These are phyloP conservation scores for Diplosphaera chodatii DNA, from an alignment of 139 green algal species.

Conservation along the genomic window DNA sequence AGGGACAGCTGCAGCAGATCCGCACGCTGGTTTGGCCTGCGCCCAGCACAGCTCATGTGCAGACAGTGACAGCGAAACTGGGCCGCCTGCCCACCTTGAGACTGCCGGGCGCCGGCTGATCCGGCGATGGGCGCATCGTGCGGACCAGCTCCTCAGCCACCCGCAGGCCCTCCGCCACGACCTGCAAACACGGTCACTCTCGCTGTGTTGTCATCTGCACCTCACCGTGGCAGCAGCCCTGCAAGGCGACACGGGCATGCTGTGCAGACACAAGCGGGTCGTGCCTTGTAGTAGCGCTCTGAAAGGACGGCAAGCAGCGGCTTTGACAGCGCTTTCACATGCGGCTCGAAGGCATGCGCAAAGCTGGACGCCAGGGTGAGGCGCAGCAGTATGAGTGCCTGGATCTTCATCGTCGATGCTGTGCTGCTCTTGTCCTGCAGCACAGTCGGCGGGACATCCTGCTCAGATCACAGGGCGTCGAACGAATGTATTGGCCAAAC, in stretches of 20 bases:
- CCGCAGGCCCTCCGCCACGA: conserved; percentile 80
- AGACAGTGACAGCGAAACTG: no score
- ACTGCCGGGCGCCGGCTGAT: not conserved
- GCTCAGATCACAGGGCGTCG: no score
- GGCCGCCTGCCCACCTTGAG: conserved; percentile 2
- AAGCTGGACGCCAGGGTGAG: conserved; percentile 41
- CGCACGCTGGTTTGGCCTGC: no score
- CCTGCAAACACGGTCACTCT: no score
- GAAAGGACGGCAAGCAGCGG: conserved; percentile 41
- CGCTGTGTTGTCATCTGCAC: no score
- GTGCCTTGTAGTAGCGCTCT: conserved; percentile 94
- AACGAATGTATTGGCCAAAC: no score
- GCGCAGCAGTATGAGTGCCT: conserved; percentile 85
- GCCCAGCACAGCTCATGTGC: no score
- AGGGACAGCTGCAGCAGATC: no score
- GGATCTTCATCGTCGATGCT: conserved; percentile 70
- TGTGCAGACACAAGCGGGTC: no score
- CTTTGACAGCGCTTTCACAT: conserved; percentile 44
- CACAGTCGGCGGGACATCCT: no score
- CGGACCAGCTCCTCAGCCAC: conserved; percentile 69
- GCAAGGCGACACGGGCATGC: no score
- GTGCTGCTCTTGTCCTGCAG: conserved; percentile 59
- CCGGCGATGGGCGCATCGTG: conserved; percentile 52
- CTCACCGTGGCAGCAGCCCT: no score
- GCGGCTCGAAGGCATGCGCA: conserved; percentile 45